Base-by-base conservation (phyloP, 495 filamentous ascomycete genomes). In the Penicillium desertorum region DNA sequence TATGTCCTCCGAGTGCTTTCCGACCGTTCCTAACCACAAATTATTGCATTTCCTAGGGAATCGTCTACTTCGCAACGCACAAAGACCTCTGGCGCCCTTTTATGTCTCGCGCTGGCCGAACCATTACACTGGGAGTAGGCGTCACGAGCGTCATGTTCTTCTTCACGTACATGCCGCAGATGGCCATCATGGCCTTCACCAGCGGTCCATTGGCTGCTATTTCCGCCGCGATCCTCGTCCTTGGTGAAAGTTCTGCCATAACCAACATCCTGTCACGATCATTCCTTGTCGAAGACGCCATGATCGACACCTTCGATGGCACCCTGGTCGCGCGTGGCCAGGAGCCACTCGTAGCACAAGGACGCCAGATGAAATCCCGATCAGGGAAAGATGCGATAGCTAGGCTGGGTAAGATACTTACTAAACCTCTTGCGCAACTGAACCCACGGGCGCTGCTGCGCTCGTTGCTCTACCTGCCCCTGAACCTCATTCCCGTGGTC, bases 231-330 rank as follows among this genome's bases (percentile, higher is more conserved):
- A 68, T 96, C 4, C 82, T 97, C 20, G 84, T 92, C 14, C 83
- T 97, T 32, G 87, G 79, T 66, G 93, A 98, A 67, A 87, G 84
- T 65, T 88, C 90, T 0, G 87, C 88, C 2, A 78, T 98, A 53
- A 86, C 92, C 41, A 87, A 81, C 39, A 63, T 92, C 42, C 63
- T 96, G 34, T 85, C 88, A 17, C 85, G 86, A 50, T 86, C 83
- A 37, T 93, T 91, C 56, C 66, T 96, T 53, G 80, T 95, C 22
- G 83, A 89, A 51, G 89, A 91, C 42, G 86, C 88, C 0, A 78
- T 97, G 6, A 74, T 94, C 22, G 92, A 98, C 67, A 94, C 90
- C 4, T 98, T 98, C 61, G 94, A 98, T 65, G 91, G 87, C 14
- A 87, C 89, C 0, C 75, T 93, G 10, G 58, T 92, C 0, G 73